phyloP scores from a whole-genome alignment of 1,284 basidiomycete species.

The Ustilago loliicola region DNA sequence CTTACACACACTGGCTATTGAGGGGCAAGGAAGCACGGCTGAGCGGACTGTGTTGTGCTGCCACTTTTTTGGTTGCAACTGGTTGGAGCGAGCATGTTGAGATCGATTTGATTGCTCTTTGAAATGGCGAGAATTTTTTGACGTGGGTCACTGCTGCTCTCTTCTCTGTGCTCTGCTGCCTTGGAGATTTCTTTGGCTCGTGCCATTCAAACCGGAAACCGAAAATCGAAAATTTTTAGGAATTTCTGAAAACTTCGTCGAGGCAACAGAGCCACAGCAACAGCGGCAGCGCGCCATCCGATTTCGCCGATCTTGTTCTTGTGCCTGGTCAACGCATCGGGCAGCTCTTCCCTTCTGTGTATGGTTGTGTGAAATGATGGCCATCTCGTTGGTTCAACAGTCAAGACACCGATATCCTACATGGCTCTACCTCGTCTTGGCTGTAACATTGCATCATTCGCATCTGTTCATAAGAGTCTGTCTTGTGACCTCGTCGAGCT shows the following conservation, averaged over 20 bases:
- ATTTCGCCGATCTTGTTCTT: background rate
- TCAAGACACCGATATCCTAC: too few relatives aligned
- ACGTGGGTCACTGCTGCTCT: too few relatives aligned
- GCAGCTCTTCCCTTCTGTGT: too few relatives aligned
- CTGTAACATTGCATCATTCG: too few relatives aligned
- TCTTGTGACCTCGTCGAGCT: too few relatives aligned
- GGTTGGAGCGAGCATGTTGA: background rate
- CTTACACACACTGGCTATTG: too few relatives aligned
- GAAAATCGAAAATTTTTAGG: conserved; percentile 5
- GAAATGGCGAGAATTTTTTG: too few relatives aligned
- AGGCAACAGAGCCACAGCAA: background rate
- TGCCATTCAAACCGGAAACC: too few relatives aligned
- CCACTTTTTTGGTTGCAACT: background rate
- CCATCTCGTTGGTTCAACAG: background rate
- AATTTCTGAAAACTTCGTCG: conserved; percentile 7
- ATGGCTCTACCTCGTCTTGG: too few relatives aligned
- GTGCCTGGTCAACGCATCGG: conserved; percentile 1
- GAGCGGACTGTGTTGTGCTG: background rate
- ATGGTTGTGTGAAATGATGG: too few relatives aligned
- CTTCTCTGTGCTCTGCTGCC: conserved; percentile 9
- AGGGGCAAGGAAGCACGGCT: background rate
- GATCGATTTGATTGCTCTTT: too few relatives aligned
- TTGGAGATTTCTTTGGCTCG: conserved; percentile 14
- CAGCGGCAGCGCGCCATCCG: background rate
- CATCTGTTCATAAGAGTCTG: too few relatives aligned